phyloP scores from a whole-genome alignment of 2,329 filamentous ascomycete species.

The Blumeria graminis region DNA sequence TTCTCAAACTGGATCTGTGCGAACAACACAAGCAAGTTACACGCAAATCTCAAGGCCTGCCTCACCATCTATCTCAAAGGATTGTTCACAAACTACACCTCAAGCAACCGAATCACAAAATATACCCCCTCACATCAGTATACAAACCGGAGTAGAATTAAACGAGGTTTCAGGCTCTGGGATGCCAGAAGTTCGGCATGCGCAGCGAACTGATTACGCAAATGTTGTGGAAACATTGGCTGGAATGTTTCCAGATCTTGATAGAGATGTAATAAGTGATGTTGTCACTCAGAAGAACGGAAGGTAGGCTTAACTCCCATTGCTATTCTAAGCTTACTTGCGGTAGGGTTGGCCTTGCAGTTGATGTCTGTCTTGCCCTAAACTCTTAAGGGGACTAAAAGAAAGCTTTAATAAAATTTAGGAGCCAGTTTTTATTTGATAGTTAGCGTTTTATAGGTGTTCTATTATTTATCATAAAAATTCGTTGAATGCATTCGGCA shows the following conservation, averaged over 20 bases:
- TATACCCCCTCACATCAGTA: not conserved
- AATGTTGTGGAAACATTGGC: conserved; percentile 85
- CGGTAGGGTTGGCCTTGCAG: conserved; percentile 53
- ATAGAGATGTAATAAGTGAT: conserved; percentile 85
- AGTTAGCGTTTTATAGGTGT: too few relatives aligned
- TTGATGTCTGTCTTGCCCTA: conserved; percentile 62
- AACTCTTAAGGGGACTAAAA: conserved; percentile 8
- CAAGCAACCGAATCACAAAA: conserved; percentile 21
- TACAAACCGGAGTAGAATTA: conserved; percentile 54
- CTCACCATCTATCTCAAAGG: too few relatives aligned
- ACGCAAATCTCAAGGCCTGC: conserved; percentile 12
- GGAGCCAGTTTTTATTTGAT: too few relatives aligned
- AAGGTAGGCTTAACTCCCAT: conserved; percentile 30
- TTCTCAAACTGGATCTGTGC: conserved; percentile 13
- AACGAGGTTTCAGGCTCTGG: conserved; percentile 80
- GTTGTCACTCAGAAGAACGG: conserved; percentile 92
- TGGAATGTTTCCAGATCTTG: conserved; percentile 91
- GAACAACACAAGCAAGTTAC: conserved; percentile 22
- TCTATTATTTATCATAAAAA: too few relatives aligned
- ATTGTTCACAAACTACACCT: conserved; percentile 4
- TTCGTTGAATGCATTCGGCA: too few relatives aligned
- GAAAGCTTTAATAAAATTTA: too few relatives aligned
- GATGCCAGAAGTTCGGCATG: conserved; percentile 59
- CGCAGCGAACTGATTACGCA: conserved; percentile 64
- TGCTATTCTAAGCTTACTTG: conserved; percentile 8